phyloP scores from a whole-genome alignment of 768 basidiomycete genomes.

The Rhodotorula paludigena region DNA sequence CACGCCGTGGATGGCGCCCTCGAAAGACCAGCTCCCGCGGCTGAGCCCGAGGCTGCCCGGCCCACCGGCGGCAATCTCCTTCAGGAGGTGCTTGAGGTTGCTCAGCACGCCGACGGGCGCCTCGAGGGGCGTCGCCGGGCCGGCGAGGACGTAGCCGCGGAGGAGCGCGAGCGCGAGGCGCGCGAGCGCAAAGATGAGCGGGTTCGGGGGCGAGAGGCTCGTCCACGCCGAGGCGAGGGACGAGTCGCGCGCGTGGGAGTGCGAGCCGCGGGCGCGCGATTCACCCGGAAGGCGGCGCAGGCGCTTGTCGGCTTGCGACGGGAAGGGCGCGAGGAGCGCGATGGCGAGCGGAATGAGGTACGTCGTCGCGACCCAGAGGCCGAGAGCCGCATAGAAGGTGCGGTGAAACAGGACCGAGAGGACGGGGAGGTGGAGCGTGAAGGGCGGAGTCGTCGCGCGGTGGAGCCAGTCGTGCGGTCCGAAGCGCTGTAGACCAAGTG shows the following conservation, averaged over 20 bases:
- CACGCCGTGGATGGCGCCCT: constrained; percentile 10
- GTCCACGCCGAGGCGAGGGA: too few relatives aligned
- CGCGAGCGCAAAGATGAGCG: constrained; percentile 26
- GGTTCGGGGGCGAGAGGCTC: constrained; percentile 22
- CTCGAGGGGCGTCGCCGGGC: not conserved
- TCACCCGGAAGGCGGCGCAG: not conserved
- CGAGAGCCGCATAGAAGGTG: constrained; percentile 23
- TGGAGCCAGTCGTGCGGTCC: constrained; percentile 22
- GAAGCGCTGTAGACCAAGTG: constrained; percentile 3
- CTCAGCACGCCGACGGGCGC: not conserved
- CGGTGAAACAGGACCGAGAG: constrained; percentile 26
- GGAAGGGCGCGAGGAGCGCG: constrained; percentile 28
- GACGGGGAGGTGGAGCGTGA: constrained; percentile 18
- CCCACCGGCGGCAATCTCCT: constrained; percentile 9
- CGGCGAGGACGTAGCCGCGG: constrained; percentile 21
- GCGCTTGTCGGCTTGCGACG: not conserved
- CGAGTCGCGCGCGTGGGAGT: too few relatives aligned
- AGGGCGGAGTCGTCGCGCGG: not conserved
- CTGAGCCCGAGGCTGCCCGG: constrained; percentile 10
- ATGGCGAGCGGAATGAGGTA: constrained; percentile 20
- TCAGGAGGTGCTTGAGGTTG: not conserved
- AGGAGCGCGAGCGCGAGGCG: constrained; percentile 28
- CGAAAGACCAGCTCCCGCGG: constrained; percentile 12
- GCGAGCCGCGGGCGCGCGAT: too few relatives aligned
- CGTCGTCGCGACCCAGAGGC: constrained; percentile 8